Base-by-base conservation (phyloP, 768 basidiomycete genomes). In the Pleurotus salmoneostramineus region DNA sequence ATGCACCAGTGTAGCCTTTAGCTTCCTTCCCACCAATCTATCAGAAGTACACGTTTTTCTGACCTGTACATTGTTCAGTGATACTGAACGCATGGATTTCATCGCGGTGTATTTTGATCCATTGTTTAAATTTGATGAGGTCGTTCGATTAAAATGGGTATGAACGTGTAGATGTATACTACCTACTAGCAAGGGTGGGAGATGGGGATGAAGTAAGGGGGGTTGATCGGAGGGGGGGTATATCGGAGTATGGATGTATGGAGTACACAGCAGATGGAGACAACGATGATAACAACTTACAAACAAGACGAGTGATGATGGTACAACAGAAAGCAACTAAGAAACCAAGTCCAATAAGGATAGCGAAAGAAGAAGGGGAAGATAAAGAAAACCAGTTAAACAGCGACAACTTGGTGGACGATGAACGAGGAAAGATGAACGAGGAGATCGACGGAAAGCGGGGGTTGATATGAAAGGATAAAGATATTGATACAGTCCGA, bases 311-410 rank as follows among this genome's bases (percentile, higher is more conserved):
- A 6, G 12, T 7, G 44, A 15, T 45, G 15, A 11, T 10, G 17
- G 6, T 17, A 45, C 44, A 45, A 45, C 44, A 45, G 44, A 27
- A 6, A 55, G 52, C 40, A 42, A 55, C 6, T 55, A 42, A 27
- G 21, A 27, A 27, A 27, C 21, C 21, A 27, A 27, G 52, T 55
- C 52, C 52, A 43, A 55, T 55, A 55, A 55, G 14, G 52, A 55
- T 55, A 55, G 36, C 52, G 15, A 37, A 43, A 21, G n/a, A 40
- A 55, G 15, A 32, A 55, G 40, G 27, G 17, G n/a, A 43, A 6
- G n/a, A n/a, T 6, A 43, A 15, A 14, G n/a, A 17, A 8, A 43
- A 43, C 21, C 21, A 3, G 21, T 27, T 27, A 5, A 37, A 55
- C 14, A 40, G 32, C 37, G 11, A 43, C 17, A 37, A 14, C 35